Evolutionary conservation across 2,329 filamentous ascomycete species (phyloP).

Genomic region (Aspergillus oerlinghausenensis): DNA sequence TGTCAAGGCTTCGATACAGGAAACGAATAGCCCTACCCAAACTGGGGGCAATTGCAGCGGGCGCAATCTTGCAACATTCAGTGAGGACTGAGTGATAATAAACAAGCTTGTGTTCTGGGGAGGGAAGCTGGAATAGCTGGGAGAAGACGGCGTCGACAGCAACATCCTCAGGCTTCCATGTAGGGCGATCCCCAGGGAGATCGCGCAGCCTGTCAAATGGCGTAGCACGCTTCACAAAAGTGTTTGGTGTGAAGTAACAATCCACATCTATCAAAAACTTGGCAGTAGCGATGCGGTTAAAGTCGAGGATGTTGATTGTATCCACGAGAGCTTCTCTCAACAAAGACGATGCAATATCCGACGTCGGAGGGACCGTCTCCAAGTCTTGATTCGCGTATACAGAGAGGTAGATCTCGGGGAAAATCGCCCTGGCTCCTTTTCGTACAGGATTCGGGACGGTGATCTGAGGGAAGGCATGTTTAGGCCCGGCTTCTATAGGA

Average conservation of each 20-base stretch:
- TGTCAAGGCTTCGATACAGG: conserved; percentile 75
- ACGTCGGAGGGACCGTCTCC: conserved; percentile 76
- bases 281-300: conserved; percentile 81
- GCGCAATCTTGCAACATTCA: conserved; percentile 91
- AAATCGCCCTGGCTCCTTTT: conserved; percentile 69
- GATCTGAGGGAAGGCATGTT: conserved; percentile 74
- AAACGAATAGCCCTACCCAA: conserved; percentile 89
- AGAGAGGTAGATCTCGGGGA: conserved; percentile 91
- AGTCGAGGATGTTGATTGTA: conserved; percentile 90
- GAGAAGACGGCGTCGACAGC: conserved; percentile 97
- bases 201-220: conserved; percentile 83
- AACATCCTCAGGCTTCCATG: conserved; percentile 97
- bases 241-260: conserved; percentile 84
- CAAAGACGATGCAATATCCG: conserved; percentile 72
- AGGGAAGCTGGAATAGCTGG: conserved; percentile 82
- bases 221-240: conserved; percentile 89
- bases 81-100: conserved; percentile 96
- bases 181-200: conserved; percentile 58
- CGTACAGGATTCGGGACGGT: conserved; percentile 70
- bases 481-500: conserved; percentile 56
- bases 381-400: conserved; percentile 85
- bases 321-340: conserved; percentile 83
- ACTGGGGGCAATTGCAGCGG: conserved; percentile 91
- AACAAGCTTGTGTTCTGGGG: conserved; percentile 85
- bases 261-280: conserved; percentile 91